A percentile compares a stretch with the other conserved stretches of the same genome.
phyloP scores from a whole-genome alignment of 768 basidiomycete genomes.

The Inosperma sp. region DNA sequence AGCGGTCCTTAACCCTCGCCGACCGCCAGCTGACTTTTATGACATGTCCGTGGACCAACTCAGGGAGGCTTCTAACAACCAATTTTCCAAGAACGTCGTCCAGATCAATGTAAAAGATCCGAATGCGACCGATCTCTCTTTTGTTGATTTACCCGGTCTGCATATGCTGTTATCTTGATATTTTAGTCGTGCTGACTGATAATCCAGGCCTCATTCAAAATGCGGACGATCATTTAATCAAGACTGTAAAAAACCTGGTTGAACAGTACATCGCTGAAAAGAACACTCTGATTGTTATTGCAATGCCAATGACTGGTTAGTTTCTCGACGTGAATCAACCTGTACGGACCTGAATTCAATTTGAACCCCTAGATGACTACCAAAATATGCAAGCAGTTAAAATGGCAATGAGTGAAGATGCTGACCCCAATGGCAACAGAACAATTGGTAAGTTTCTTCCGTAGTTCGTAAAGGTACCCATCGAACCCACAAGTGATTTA shows the following conservation, averaged over 20 bases:
- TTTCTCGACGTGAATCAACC: not conserved
- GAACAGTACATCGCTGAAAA: conserved; percentile 39
- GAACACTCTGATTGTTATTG: conserved; percentile 60
- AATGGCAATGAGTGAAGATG: conserved; percentile 49
- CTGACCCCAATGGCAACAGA: conserved; percentile 49
- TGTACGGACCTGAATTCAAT: not conserved
- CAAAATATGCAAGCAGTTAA: conserved; percentile 56
- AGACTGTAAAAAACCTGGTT: conserved; percentile 46
- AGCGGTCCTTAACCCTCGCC: conserved; percentile 47
- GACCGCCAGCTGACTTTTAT: conserved; percentile 23
- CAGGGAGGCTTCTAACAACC: conserved; percentile 28
- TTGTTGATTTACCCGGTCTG: conserved; percentile 52
- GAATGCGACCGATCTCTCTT: conserved; percentile 43
- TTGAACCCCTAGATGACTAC: conserved; percentile 54
- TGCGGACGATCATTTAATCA: conserved; percentile 29
- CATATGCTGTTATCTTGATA: conserved; percentile 15
- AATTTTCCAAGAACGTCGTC: conserved; percentile 47
- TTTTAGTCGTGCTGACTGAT: conserved; percentile 1
- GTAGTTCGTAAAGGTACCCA: too few relatives aligned
- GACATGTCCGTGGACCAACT: conserved; percentile 26
- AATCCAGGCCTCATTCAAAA: conserved; percentile 57
- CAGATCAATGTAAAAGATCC: conserved; percentile 45
- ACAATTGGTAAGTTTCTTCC: too few relatives aligned
- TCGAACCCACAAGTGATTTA: too few relatives aligned
- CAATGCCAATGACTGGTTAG: conserved; percentile 61